Conservation (phyloP, 2,329 filamentous ascomycete species). For the Ophioceras dolichostomum region DNA sequence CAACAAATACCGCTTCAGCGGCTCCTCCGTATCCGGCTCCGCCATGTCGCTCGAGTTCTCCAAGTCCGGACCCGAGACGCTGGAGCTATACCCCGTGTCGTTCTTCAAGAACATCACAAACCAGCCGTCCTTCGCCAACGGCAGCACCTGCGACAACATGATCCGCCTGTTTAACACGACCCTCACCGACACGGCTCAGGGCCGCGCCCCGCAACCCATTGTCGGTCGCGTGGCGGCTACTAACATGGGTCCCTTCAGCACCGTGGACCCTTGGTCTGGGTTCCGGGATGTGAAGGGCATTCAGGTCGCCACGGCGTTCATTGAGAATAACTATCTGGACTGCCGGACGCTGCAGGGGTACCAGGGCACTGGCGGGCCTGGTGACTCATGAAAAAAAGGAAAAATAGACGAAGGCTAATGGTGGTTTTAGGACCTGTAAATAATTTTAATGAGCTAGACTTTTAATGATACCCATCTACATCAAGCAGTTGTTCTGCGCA, state of each 20-base stretch:
- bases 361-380: slow-evolving; percentile 2
- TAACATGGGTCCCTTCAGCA: slow-evolving; percentile 11
- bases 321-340: slow-evolving; percentile 19
- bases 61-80: slow-evolving; percentile 3
- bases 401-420: too few species aligned
- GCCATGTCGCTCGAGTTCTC: slow-evolving; percentile 22
- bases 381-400: background rate
- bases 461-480: too few species aligned
- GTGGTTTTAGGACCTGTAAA: too few species aligned
- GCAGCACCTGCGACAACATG: slow-evolving; percentile 26
- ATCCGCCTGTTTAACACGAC: slow-evolving; percentile 19
- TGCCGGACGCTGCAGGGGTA: slow-evolving; percentile 17
- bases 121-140: slow-evolving; percentile 40
- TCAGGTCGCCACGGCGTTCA: slow-evolving; percentile 18
- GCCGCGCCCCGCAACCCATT: slow-evolving; percentile 13
- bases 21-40: slow-evolving; percentile 19
- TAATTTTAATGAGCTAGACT: too few species aligned
- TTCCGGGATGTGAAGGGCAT: slow-evolving; percentile 13
- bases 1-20: slow-evolving; percentile 5
- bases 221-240: slow-evolving; percentile 11
- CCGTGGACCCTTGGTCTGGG: slow-evolving; percentile 6
- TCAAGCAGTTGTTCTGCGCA: too few species aligned
- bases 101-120: slow-evolving; percentile 41
- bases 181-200: slow-evolving; percentile 9
- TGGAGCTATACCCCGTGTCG: slow-evolving; percentile 20